phyloP scores from a whole-genome alignment of 352 stramenopile species.

The Paralagenidium karlingii region DNA sequence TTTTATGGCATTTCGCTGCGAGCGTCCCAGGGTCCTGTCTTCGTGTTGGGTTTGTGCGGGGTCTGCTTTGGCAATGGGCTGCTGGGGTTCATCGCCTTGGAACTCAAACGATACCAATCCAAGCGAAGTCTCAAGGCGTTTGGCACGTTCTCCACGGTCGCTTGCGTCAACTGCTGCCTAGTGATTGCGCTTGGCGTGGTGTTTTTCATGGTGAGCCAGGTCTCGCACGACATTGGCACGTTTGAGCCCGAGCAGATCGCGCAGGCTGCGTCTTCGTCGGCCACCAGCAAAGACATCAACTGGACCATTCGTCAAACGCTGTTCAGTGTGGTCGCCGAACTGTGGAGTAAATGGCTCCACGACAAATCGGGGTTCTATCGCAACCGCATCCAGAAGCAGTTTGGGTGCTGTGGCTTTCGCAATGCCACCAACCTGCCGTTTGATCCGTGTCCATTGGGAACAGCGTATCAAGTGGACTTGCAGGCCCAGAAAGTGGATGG shows the following conservation, averaged over 20 bases:
- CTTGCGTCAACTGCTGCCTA: no score
- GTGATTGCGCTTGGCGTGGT: slow-evolving; percentile 19
- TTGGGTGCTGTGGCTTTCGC: slow-evolving; percentile 58
- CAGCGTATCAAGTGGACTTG: slow-evolving; percentile 32
- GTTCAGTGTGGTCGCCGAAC: slow-evolving; percentile 39
- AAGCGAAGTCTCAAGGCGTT: slow-evolving; percentile 16
- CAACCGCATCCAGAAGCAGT: slow-evolving; percentile 38
- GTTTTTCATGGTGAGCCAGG: slow-evolving; percentile 42
- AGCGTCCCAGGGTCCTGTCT: no score
- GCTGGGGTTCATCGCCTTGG: no score
- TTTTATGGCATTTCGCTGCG: slow-evolving; percentile 35
- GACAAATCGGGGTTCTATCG: slow-evolving; percentile 26
- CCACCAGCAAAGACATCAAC: slow-evolving; percentile 23
- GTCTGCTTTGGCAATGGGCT: no score
- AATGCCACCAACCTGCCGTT: slow-evolving; percentile 23
- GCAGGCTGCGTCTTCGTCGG: no score
- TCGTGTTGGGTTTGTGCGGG: no score
- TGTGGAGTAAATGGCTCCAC: slow-evolving; percentile 30
- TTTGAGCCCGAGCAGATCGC: no score
- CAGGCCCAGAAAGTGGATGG: slow-evolving; percentile 47
- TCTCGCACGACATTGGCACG: slow-evolving; percentile 18
- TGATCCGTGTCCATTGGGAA: slow-evolving; percentile 35
- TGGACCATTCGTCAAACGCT: slow-evolving; percentile 62
- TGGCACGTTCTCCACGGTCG: no score
- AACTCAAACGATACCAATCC: slow-evolving; percentile 24